Base-by-base conservation (phyloP, 2,329 filamentous ascomycete species). In the Balansia obtecta region DNA sequence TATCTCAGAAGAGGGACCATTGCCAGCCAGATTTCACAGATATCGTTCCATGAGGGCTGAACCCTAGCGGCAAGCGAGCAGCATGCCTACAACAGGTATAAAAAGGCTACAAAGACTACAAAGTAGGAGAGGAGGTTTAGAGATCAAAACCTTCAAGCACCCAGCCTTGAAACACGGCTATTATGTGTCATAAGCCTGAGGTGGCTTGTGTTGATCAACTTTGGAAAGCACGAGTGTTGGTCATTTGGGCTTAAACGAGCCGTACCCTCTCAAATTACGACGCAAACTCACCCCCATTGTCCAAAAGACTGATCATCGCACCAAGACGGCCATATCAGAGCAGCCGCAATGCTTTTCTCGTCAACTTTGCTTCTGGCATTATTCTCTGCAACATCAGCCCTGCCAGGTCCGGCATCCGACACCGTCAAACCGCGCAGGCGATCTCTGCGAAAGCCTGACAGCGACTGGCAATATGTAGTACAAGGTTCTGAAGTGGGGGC, bases 391-490 rank as follows among this genome's bases (percentile, higher is more conserved):
- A 9, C 34, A 3, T 20, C 42, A 4, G 48, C 41, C 6, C 20
- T 45, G 12, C 48, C 48, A 13, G 22, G 41, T 38, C 40, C 33
- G 9, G 4, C 41, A 15, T 2, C 18, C 15, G 10, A 32, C 30
- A 15, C 16, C 10, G 7, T 30, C 18, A 41, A 41, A 15, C 30
- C 32, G 7, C 32, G 20, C n/a, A 40, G 20, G 2, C n/a, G 7
- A 20, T 50, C 48, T 5, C 33, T 40, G n/a, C 27, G 40, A 9
- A 49, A 30, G 18, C 40, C 39, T 22, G 39, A 43, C 27, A 37
- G 39, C 40, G 27, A 49, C 16, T 49, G 40, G 40, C 42, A 33
- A 16, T n/a, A 49, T 44, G 30, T 49, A 15, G 33, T 48, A 22
- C 22, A 30, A 10, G 46, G 46, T 16, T 12, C 38, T 33, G 38